phyloP scores from a whole-genome alignment of 2,329 filamentous ascomycete genomes.

The Pseudogymnoascus sp. region DNA sequence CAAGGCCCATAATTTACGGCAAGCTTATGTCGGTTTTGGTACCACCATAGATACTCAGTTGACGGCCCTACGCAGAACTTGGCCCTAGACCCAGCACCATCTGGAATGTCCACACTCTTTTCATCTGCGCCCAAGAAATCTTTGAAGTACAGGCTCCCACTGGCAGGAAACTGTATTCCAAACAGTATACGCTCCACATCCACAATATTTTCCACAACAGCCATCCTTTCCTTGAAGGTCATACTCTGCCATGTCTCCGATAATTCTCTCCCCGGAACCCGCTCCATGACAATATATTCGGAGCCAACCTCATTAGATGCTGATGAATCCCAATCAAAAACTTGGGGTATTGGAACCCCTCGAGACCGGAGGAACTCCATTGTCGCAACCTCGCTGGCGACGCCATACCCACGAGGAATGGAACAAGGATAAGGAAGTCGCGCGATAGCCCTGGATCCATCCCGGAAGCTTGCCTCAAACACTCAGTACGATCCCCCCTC shows the following conservation, averaged over 20 bases:
- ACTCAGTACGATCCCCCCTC: conserved; percentile 24
- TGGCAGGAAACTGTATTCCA: conserved; percentile 15
- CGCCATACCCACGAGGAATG: conserved; percentile 14
- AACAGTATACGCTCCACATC: conserved; percentile 17
- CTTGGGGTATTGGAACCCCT: conserved; percentile 18
- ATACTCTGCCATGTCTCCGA: conserved; percentile 18
- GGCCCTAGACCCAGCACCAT: background rate
- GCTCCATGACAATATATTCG: conserved; percentile 34
- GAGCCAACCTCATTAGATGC: conserved; percentile 23
- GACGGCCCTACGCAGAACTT: conserved; percentile 18
- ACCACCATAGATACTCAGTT: conserved; percentile 19
- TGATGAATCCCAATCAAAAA: conserved; percentile 28
- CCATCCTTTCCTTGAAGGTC: conserved; percentile 17
- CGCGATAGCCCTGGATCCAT: conserved; percentile 15
- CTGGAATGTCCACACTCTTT: conserved; percentile 16
- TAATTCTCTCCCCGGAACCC: conserved; percentile 27
- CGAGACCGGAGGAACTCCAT: conserved; percentile 18
- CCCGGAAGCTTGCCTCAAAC: conserved; percentile 20
- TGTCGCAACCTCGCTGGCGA: conserved; percentile 18
- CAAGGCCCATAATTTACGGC: conserved; percentile 16
- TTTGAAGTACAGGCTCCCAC: conserved; percentile 18
- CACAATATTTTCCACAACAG: conserved; percentile 16
- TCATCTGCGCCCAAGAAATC: conserved; percentile 14
- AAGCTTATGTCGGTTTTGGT: conserved; percentile 16
- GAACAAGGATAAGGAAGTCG: conserved; percentile 18